phyloP scores from a whole-genome alignment of 768 basidiomycete species.

The Phylloporus arenicola region DNA sequence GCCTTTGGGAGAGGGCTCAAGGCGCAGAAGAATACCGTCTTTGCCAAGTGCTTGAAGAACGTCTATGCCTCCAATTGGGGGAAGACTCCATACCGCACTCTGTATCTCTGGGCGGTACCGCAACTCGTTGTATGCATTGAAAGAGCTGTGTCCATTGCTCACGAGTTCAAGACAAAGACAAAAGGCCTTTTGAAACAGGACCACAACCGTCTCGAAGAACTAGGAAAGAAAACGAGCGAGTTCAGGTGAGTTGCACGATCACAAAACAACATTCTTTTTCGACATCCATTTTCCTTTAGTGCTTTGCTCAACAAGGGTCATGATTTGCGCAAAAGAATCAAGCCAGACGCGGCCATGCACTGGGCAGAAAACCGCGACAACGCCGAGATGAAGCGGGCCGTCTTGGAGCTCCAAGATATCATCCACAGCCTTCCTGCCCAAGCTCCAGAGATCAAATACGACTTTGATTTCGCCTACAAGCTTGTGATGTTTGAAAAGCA shows the following conservation, averaged over 20 bases:
- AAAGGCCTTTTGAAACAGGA: constrained; percentile 28
- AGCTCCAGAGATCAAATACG: constrained; percentile 16
- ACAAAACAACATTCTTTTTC: background rate
- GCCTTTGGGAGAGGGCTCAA: constrained; percentile 13
- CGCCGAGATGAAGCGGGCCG: constrained; percentile 21
- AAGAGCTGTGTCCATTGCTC: constrained; percentile 20
- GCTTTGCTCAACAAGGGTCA: constrained; percentile 21
- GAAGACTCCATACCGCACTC: constrained; percentile 28
- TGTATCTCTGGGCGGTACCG: constrained; percentile 37
- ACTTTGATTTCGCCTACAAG: constrained; percentile 30
- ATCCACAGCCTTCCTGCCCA: constrained; percentile 22
- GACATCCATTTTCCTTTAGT: constrained; percentile 14
- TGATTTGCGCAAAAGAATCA: constrained; percentile 28
- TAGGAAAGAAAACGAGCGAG: constrained; percentile 26
- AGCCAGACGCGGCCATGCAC: constrained; percentile 30
- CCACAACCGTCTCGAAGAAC: constrained; percentile 34
- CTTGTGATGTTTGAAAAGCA: constrained; percentile 30
- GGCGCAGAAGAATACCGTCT: constrained; percentile 23
- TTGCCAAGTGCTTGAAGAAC: constrained; percentile 25
- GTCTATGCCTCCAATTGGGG: constrained; percentile 27
- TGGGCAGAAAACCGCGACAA: constrained; percentile 13
- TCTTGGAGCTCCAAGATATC: constrained; percentile 26
- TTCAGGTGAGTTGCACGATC: constrained; percentile 29
- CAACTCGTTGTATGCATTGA: constrained; percentile 40
- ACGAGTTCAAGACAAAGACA: constrained; percentile 26